Percentiles rank a stretch among this genome's conserved stretches.
phyloP scores from a whole-genome alignment of 768 basidiomycete species.

The Macrolepiota dolichaula region DNA sequence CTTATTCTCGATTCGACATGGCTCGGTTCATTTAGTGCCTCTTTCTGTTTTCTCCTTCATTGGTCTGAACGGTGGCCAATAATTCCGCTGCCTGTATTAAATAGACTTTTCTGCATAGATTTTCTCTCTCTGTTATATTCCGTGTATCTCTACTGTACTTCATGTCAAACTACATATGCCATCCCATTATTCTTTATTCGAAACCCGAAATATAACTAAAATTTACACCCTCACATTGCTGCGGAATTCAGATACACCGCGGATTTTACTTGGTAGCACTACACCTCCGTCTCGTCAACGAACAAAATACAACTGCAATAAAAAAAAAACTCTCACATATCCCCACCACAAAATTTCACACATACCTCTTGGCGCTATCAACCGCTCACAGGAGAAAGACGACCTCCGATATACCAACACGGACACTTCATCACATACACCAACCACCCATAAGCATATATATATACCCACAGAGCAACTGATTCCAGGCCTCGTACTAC shows the following conservation, averaged over 20 bases:
- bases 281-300: too few relatives aligned
- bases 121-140: neutral
- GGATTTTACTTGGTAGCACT: too few relatives aligned
- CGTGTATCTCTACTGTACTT: neutral
- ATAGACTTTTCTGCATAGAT: neutral
- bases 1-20: neutral
- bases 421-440: neutral
- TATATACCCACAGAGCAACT: neutral
- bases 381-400: neutral
- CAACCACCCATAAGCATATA: slow-evolving; percentile 1
- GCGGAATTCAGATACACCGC: neutral
- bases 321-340: too few relatives aligned
- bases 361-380: neutral
- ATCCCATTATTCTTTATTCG: neutral
- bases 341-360: neutral
- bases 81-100: neutral
- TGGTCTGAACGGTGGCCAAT: neutral
- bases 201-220: neutral
- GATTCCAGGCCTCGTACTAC: neutral
- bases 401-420: neutral
- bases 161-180: neutral
- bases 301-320: too few relatives aligned
- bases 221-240: neutral
- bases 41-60: neutral
- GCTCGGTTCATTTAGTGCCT: neutral